Percentiles rank a stretch among this genome's conserved stretches.
Conservation (phyloP, 208 protist genomes). For the Crithidia thermophila region DNA sequence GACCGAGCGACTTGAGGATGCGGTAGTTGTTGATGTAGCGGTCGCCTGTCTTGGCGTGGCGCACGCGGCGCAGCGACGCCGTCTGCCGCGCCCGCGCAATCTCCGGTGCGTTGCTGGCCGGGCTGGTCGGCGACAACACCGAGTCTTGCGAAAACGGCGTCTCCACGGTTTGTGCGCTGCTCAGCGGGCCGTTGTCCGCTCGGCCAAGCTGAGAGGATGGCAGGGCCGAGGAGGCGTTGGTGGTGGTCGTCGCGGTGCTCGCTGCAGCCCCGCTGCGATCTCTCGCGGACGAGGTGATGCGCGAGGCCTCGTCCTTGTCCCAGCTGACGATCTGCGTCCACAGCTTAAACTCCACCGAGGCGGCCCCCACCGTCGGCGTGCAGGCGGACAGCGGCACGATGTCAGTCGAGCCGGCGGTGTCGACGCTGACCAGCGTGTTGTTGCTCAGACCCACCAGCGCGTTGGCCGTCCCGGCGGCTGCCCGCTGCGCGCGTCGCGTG, state of each 20-base stretch:
- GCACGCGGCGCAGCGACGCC: slow-evolving; percentile 7
- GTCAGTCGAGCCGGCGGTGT: not conserved
- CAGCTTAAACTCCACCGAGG: not conserved
- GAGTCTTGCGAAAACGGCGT: not conserved
- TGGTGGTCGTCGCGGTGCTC: not conserved
- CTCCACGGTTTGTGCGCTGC: not conserved
- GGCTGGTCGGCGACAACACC: not conserved
- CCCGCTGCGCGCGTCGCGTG: not conserved
- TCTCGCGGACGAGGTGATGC: not conserved
- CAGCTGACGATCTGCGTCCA: slow-evolving; percentile 13
- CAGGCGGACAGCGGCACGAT: not conserved
- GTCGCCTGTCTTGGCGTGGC: slow-evolving; percentile 1
- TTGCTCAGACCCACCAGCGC: no score
- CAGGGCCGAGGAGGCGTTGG: not conserved
- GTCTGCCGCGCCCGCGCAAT: not conserved
- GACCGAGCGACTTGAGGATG: slow-evolving; percentile 58
- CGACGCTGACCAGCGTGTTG: slow-evolving; percentile 13
- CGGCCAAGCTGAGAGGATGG: not conserved
- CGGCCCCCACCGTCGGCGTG: not conserved
- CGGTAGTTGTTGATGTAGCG: slow-evolving; percentile 70
- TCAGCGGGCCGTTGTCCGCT: not conserved
- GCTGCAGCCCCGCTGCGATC: not conserved
- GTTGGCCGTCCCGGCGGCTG: not conserved
- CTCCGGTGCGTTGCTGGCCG: not conserved
- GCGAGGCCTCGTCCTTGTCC: not conserved